Evolutionary conservation across 352 stramenopile genomes (phyloP), one percentile per base, ranked within the genome.

Genomic region (Phytophthora hibernalis): DNA sequence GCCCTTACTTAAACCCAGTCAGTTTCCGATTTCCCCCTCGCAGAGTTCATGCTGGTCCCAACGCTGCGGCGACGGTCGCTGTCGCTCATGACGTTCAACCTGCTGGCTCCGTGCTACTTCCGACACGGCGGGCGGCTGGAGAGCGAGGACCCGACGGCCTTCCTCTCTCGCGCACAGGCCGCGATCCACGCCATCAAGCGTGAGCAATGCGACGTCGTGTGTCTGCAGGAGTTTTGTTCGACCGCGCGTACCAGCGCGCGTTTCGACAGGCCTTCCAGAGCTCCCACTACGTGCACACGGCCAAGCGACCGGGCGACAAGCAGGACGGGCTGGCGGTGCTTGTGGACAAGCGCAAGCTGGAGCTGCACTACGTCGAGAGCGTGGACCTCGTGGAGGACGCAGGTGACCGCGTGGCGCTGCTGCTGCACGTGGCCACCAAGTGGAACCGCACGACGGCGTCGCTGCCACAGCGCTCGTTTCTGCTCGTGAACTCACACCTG

Each of bases 71-170:
- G 37, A 45, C 60, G 56, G 26, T 70, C 63, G 70, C 71, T 93
- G 53, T 92, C 85, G 70, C 78, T 96, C 61, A 89, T 96, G 84
- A 93, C 85, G 55, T 96, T 96, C 70, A 96, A 96, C 74, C 69
- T 96, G 53, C 79, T 96, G 52, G 87, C 87, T 33, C 87, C 87
- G 53, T 96, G 87, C 77, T 96, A 96, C 78, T 96, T 96, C 62
- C 85, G 85, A 11, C 85, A 94, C 68, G 87, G 85, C 43, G 87
- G 87, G 2, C 74, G 77, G 1, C 47, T 96, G 10, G 87, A 96
- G 67, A 91, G 81, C 60, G 76, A 80, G 22, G 74, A 94, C 60
- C 62, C 68, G 43, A 53, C 54, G 33, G 76, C 85, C 11, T 96
- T 85, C 74, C 83, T 94, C 21, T 50, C 84, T 20, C 85, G 87